Percentiles rank a stretch among this genome's conserved stretches.
Evolutionary conservation across 306 rosid genomes (phyloP).

Genomic region (Fragaria ananassa): DNA sequence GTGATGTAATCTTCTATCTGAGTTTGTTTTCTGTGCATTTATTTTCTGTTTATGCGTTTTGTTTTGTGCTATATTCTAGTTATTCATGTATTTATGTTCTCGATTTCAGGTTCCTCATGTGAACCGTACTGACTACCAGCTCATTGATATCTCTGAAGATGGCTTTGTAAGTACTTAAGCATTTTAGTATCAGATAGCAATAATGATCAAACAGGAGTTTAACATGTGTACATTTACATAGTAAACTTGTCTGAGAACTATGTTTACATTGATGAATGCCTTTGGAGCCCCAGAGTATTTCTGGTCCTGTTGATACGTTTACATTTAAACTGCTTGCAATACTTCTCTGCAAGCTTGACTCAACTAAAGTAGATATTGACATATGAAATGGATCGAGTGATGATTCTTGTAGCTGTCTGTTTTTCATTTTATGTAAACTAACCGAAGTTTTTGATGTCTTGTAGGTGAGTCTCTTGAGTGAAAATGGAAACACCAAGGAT

Average conservation of each 20-base stretch:
- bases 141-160: conserved; percentile 73
- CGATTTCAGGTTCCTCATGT: conserved; percentile 64
- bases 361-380: neutral
- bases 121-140: conserved; percentile 65
- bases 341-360: neutral
- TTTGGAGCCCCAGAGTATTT: neutral
- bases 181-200: too few relatives aligned
- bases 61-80: neutral
- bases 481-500: conserved; percentile 74
- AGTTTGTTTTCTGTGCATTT: neutral
- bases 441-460: conserved; percentile 10
- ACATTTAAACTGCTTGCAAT: neutral
- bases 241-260: neutral
- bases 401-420: neutral
- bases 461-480: conserved; percentile 70
- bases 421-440: conserved; percentile 10
- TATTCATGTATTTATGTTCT: neutral
- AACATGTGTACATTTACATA: neutral
- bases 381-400: neutral
- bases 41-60: neutral
- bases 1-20: conserved; percentile 42
- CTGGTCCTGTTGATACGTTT: neutral
- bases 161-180: conserved; percentile 60
- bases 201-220: neutral
- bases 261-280: neutral